Conservation (phyloP, 2,329 filamentous ascomycete species). For the Nigrospora oryzae region DNA sequence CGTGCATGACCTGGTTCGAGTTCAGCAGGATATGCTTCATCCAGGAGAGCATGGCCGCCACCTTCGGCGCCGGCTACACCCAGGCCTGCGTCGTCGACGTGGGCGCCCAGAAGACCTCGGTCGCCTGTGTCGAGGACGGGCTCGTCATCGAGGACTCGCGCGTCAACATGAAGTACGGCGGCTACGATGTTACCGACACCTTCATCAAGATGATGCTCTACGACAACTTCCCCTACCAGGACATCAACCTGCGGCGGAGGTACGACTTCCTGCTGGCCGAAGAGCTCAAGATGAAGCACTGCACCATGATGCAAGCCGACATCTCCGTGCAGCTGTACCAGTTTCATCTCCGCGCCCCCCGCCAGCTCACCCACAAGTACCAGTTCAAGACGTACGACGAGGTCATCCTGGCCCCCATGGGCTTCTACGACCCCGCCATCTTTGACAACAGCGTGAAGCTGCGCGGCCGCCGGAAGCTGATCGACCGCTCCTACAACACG, state of each 20-base stretch:
- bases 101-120: constrained; percentile 93
- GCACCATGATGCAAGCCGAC: constrained; percentile 82
- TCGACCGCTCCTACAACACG: constrained; percentile 83
- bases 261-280: constrained; percentile 93
- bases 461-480: constrained; percentile 66
- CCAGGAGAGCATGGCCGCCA: constrained; percentile 90
- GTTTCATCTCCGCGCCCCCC: constrained; percentile 83
- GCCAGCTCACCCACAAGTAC: constrained; percentile 86
- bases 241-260: constrained; percentile 82
- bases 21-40: constrained; percentile 89
- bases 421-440: constrained; percentile 81
- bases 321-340: constrained; percentile 83
- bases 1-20: constrained; percentile 81
- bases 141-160: constrained; percentile 91
- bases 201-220: constrained; percentile 98
- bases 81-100: constrained; percentile 93
- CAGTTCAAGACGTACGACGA: constrained; percentile 97
- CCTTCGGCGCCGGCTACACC: constrained; percentile 90
- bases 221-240: constrained; percentile 90
- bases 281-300: constrained; percentile 89
- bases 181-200: constrained; percentile 84
- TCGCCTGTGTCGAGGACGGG: constrained; percentile 94
- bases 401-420: constrained; percentile 87
- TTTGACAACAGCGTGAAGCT: constrained; percentile 82
- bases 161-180: constrained; percentile 90